Evolutionary conservation across 148 eudicot species (phyloP), one percentile per base, ranked within the genome.

Genomic region (Fallopia convolvulus): DNA sequence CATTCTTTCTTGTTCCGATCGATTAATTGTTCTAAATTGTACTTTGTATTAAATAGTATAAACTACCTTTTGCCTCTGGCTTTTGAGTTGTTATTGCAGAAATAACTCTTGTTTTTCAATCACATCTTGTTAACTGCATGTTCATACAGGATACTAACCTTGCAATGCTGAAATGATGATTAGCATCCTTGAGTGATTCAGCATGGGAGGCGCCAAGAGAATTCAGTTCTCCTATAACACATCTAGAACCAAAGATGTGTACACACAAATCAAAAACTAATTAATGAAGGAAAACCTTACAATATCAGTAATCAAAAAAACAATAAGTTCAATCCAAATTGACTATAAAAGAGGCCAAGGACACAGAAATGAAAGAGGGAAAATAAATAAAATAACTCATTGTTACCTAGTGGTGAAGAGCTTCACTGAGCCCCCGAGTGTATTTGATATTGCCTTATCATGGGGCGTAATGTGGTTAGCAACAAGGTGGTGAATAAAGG

Each of bases 401-500:
- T 30, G 32, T 15, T 32, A 93, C 98, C 86, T 86, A 72, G 97
- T 87, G 52, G 94, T 95, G 81, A 95, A 95, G 71, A 95, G 73
- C 79, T 89, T 87, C 74, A 92, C 97, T 52, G 88, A 53, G 21
- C 81, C 92, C 49, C 88, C 88, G 41, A 95, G 87, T 4, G 83
- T 82, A 78, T 74, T 85, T 3, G 91, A 78, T 49, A 91, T 42
- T 42, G 92, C 84, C 46, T 83, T 85, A 70, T 94, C 87, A 73
- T 86, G 89, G 5, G 97, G 91, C 15, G 84, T 70, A 33, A 92
- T 86, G 18, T 70, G 30, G 74, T 92, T 87, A 10, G 79, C 70
- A 53, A 86, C 80, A 81, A 90, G 89, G 75, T 95, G 97, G 77
- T 92, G 89, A 30, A 95, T 77, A 77, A 94, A 92, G 56, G 97